Conservation (phyloP, 2,329 filamentous ascomycete species). For the Pyrenophora seminiperda region DNA sequence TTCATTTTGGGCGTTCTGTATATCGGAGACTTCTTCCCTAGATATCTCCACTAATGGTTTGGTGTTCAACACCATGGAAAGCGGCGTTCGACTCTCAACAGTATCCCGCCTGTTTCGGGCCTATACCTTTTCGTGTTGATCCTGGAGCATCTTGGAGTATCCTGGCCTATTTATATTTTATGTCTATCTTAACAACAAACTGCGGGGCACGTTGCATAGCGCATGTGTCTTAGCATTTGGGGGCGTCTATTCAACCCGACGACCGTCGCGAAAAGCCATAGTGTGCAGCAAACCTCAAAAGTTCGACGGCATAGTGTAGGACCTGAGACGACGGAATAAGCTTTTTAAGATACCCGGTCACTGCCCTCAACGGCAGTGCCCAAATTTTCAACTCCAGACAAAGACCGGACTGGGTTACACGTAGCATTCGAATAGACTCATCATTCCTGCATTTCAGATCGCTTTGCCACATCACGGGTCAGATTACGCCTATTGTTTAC, state of each 20-base stretch:
- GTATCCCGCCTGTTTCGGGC: conserved; percentile 21
- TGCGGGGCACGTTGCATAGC: background rate
- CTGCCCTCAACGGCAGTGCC: conserved; percentile 37
- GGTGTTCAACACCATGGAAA: conserved; percentile 12
- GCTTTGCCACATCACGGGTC: too few species aligned
- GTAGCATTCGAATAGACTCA: too few species aligned
- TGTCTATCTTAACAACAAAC: background rate
- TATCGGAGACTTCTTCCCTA: background rate
- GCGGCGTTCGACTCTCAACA: conserved; percentile 26
- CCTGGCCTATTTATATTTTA: background rate
- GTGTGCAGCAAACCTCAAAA: conserved; percentile 12
- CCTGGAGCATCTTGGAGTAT: background rate
- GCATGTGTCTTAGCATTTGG: conserved; percentile 31
- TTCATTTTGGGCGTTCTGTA: conserved; percentile 12
- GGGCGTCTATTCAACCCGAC: conserved; percentile 51
- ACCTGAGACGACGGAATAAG: background rate
- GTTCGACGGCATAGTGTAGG: conserved; percentile 6
- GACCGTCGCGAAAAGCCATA: conserved; percentile 39
- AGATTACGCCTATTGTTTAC: too few species aligned
- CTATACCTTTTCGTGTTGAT: background rate
- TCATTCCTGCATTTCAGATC: too few species aligned
- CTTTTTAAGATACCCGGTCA: conserved; percentile 36
- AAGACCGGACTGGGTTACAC: too few species aligned
- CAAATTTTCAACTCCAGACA: conserved; percentile 14
- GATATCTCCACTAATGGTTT: background rate